Evolutionary conservation across 306 rosid genomes (phyloP), one percentile per base, ranked within the genome.

Genomic region (Vigna reflexopilosa): DNA sequence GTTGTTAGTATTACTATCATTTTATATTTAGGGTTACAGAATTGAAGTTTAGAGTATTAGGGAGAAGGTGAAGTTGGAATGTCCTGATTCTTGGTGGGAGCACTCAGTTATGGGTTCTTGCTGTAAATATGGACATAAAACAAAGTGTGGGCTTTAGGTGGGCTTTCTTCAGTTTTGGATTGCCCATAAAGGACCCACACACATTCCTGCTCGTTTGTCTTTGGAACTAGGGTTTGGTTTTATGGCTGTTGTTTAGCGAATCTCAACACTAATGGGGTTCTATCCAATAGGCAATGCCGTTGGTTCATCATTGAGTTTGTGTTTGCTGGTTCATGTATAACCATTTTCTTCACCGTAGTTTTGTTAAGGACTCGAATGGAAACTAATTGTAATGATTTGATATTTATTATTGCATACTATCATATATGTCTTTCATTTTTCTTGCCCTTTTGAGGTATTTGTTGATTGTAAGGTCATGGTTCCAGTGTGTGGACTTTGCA

Each of bases 21-120:
- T 45, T 45, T 61, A 2, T 59, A 57, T 69, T 54, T 70, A 16
- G 49, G 28, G 49, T 36, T 63, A 3, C 3, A 28, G 17, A 15
- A 28, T 71, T n/a, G 50, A 51, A 34, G 38, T 42, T 83, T 56
- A 24, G 47, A 28, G 48, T 49, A 9, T 52, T 3, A 2, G 49
- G 49, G 49, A 10, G 49, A 44, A 9, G 30, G 7, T 45, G 19
- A 72, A 22, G 47, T 61, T 70, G 64, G 65, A 75, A 77, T 88
- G 91, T 90, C 91, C 94, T 88, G 84, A 92, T 88, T 90, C 91
- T 90, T 90, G 89, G 90, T 57, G 52, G 91, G 83, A 66, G 42
- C 89, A 62, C 87, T 76, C n/a, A 73, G 81, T 67, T 79, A 79
- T 82, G 92, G 87, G 91, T 78, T 75, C 85, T 85, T 84, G 90